Evolutionary conservation across 208 protist genomes (phyloP), one percentile per base, ranked within the genome.

Genomic region (Leishmania mexicana): DNA sequence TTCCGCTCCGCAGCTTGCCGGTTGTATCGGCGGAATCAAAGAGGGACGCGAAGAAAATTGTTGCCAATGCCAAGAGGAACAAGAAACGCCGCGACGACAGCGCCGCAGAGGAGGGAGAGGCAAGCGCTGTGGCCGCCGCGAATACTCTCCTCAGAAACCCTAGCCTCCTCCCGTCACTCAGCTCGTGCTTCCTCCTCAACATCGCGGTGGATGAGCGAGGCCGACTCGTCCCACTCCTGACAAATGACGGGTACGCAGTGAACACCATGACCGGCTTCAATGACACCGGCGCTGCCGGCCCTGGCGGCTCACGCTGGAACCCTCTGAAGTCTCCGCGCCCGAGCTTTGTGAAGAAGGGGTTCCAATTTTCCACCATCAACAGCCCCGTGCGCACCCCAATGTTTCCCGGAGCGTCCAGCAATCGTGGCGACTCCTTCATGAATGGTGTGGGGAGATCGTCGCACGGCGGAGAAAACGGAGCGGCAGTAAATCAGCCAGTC

Each of bases 111-210:
- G 67, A 62, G 65, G 76, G 75, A 62, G 71, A 84, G 21, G 65
- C 71, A 3, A 76, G 80, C 40, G 76, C 65, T 2, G 82, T 83
- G 53, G 68, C 68, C 60, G 75, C 81, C 31, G 76, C 84, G 4
- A 87, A 78, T 42, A n/a, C 83, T 0, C 51, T 87, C 45, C 78
- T 72, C 38, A 45, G 80, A 6, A 81, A 81, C 38, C 76, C 76
- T n/a, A 83, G 84, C 53, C 76, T 85, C 19, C 75, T 73, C 24
- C 80, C 83, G 7, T 67, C 83, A 19, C 42, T 77, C 57, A 86
- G 83, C 79, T 86, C 83, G 2, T 86, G 83, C 49, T 86, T 86
- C 40, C 67, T 86, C 45, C 2, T 86, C 10, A 86, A 80, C 67
- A 80, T 82, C 47, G 78, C 78, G 6, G 83, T 86, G 45, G 83